phyloP scores from a whole-genome alignment of 176 grass and related monocot species.

The Carex cristatella region DNA sequence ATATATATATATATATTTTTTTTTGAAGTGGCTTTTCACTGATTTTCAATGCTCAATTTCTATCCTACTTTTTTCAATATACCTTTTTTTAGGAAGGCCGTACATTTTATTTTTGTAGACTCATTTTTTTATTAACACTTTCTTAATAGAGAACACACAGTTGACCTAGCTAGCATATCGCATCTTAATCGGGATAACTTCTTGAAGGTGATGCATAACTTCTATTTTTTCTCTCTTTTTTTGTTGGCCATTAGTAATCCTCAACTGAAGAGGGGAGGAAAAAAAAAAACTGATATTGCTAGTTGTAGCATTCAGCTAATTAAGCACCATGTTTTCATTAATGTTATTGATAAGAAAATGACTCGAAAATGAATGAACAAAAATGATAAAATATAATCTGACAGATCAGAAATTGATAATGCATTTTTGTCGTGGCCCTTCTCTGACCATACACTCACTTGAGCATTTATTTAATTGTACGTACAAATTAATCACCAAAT shows the following conservation, averaged over 20 bases:
- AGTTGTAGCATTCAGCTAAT: not conserved
- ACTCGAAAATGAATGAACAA: not conserved
- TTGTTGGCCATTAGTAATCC: too few species aligned
- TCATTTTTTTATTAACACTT: too few species aligned
- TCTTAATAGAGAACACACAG: too few species aligned
- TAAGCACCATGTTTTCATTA: not conserved
- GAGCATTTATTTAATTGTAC: not conserved
- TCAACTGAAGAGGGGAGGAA: not conserved
- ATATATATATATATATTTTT: too few species aligned
- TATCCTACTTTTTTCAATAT: not conserved
- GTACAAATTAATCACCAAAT: slow-evolving; percentile 6
- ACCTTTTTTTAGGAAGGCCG: too few species aligned
- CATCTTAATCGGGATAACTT: too few species aligned
- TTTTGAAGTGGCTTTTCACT: not conserved
- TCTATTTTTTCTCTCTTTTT: too few species aligned
- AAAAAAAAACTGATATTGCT: not conserved
- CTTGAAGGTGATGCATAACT: too few species aligned
- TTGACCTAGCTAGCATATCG: too few species aligned
- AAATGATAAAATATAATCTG: not conserved
- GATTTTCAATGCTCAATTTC: not conserved
- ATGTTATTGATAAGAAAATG: not conserved
- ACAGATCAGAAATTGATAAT: slow-evolving; percentile 1
- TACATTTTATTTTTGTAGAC: too few species aligned
- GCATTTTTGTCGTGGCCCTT: not conserved
- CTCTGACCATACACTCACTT: not conserved